A percentile compares a stretch with the other conserved stretches of the same genome.
phyloP scores from a whole-genome alignment of 768 basidiomycete genomes.

The Suillus placidus region DNA sequence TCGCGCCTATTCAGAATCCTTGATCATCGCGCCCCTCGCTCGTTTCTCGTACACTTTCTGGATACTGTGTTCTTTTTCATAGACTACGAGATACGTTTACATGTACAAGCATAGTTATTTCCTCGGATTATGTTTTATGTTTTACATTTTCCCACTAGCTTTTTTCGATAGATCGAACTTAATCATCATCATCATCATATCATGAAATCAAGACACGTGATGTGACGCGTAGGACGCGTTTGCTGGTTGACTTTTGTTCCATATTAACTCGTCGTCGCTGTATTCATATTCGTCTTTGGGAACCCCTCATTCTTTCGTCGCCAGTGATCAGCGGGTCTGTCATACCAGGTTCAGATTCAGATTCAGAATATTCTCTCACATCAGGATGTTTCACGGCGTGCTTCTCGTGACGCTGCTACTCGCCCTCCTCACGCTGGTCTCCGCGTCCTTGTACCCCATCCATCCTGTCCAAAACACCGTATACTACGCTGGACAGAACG shows the following conservation, averaged over 20 bases:
- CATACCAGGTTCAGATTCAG: background rate
- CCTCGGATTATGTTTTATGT: background rate
- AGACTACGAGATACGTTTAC: background rate
- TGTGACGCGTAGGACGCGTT: background rate
- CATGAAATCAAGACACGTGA: conserved; percentile 10
- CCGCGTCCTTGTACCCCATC: conserved; percentile 52
- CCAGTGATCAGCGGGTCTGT: conserved; percentile 33
- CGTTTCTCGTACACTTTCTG: background rate
- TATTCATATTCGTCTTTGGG: background rate
- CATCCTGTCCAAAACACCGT: conserved; percentile 49
- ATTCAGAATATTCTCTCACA: no score
- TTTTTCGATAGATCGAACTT: background rate
- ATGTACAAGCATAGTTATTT: conserved; percentile 3
- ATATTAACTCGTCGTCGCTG: background rate
- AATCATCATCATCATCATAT: background rate
- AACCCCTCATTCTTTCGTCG: conserved; percentile 10
- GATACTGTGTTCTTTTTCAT: background rate
- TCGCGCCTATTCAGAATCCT: background rate
- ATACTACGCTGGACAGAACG: conserved; percentile 46
- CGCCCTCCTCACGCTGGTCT: conserved; percentile 17
- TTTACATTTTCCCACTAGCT: background rate
- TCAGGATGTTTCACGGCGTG: conserved; percentile 10
- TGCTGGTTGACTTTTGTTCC: background rate
- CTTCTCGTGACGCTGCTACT: background rate
- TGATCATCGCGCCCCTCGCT: background rate